Evolutionary conservation across 2,329 filamentous ascomycete genomes (phyloP).

Genomic region (Lecanicillium sp.): DNA sequence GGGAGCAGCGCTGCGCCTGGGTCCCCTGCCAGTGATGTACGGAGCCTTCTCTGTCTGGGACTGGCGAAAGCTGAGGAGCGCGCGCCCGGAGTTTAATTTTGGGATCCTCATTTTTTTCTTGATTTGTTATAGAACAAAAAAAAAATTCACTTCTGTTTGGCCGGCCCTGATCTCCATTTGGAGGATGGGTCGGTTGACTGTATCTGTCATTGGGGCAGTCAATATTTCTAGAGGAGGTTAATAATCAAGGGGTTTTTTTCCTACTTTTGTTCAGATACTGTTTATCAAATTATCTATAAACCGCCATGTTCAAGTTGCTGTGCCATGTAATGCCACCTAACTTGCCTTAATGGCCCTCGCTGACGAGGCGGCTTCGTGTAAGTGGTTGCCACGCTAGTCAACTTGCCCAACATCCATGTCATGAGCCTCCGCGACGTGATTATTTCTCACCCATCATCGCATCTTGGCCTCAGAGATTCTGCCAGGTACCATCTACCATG

Average conservation of each 20-base stretch:
- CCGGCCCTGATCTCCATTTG: no score
- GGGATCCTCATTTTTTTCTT: not conserved
- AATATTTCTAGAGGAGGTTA: constrained; percentile 11
- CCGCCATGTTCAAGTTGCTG: not conserved
- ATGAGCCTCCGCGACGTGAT: no score
- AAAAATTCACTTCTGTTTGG: constrained; percentile 6
- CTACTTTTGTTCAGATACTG: not conserved
- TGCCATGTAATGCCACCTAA: no score
- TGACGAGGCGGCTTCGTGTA: no score
- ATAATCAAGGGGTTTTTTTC: constrained; percentile 7
- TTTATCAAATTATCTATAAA: not conserved
- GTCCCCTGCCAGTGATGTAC: not conserved
- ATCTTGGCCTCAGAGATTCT: no score
- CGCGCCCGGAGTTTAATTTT: not conserved
- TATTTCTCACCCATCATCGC: no score
- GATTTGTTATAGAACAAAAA: not conserved
- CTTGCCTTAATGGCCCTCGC: no score
- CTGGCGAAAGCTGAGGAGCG: not conserved
- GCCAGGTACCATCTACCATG: no score
- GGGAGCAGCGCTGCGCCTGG: not conserved
- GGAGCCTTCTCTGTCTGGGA: not conserved
- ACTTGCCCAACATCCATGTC: no score
- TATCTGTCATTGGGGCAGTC: not conserved
- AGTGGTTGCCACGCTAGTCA: no score
- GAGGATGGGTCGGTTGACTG: not conserved